Percentiles rank a stretch among this genome's conserved stretches.
These are phyloP conservation scores for Stipa capillata DNA, from an alignment of 176 grass and related monocot species.

Conservation along the genomic window DNA sequence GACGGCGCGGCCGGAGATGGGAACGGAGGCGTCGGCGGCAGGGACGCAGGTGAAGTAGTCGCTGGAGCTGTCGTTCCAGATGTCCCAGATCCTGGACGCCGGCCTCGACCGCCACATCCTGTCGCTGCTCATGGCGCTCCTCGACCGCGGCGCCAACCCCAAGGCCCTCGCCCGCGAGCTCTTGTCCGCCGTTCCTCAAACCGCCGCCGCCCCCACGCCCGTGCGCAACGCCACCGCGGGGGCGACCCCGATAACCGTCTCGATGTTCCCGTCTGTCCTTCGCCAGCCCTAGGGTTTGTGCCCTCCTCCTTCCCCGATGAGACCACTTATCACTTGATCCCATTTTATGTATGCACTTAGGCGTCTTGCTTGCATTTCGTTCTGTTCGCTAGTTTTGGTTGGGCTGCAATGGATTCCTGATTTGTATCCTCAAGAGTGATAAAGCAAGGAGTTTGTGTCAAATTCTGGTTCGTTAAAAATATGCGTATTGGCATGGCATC, in stretches of 20 bases:
- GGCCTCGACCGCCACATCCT: slow-evolving; percentile 55
- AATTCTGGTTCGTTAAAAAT: not conserved
- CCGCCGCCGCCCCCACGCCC: not conserved
- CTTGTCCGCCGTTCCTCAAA: slow-evolving; percentile 18
- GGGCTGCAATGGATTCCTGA: too few species aligned
- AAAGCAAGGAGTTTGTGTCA: not conserved
- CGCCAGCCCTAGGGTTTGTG: slow-evolving; percentile 37
- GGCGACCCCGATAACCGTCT: not conserved
- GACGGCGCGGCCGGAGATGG: slow-evolving; percentile 15
- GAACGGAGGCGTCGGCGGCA: slow-evolving; percentile 10
- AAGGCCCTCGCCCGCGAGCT: slow-evolving; percentile 53
- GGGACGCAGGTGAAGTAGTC: slow-evolving; percentile 56
- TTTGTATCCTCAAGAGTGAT: not conserved
- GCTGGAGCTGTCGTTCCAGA: slow-evolving; percentile 46
- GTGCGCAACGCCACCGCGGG: not conserved
- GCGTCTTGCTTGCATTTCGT: not conserved
- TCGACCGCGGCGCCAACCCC: slow-evolving; percentile 51
- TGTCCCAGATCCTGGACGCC: slow-evolving; percentile 52
- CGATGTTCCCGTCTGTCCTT: slow-evolving; percentile 21
- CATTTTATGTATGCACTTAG: not conserved
- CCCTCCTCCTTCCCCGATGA: not conserved
- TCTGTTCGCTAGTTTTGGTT: not conserved
- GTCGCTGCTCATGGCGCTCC: slow-evolving; percentile 60
- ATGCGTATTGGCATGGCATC: not conserved
- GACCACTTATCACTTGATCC: not conserved